phyloP scores from a whole-genome alignment of 192 early-diverging fungal genomes.

The Gamsiella multidivaricata region DNA sequence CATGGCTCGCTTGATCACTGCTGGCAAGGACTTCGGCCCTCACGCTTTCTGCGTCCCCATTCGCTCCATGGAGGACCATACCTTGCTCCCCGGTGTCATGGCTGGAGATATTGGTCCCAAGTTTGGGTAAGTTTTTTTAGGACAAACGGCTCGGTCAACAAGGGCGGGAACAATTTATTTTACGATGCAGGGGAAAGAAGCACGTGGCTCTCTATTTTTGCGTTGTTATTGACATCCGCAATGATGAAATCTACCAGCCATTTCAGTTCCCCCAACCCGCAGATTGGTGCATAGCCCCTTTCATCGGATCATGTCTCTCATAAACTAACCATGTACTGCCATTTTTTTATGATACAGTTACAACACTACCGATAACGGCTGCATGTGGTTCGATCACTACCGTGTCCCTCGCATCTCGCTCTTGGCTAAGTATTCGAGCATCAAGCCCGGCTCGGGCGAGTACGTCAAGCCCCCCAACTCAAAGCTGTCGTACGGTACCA shows the following conservation, averaged over 20 bases:
- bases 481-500: slow-evolving; percentile 88
- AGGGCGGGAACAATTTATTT: not conserved
- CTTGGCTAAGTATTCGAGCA: slow-evolving; percentile 78
- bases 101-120: slow-evolving; percentile 92
- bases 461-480: slow-evolving; percentile 80
- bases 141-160: not conserved
- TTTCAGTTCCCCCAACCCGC: too few relatives aligned
- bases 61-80: slow-evolving; percentile 78
- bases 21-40: slow-evolving; percentile 80
- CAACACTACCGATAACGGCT: slow-evolving; percentile 89
- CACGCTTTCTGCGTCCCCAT: slow-evolving; percentile 86
- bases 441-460: slow-evolving; percentile 72
- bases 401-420: slow-evolving; percentile 84
- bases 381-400: slow-evolving; percentile 83
- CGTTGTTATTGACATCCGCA: not conserved
- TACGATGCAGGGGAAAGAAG: not conserved
- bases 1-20: slow-evolving; percentile 81
- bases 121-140: slow-evolving; percentile 68
- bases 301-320: too few relatives aligned
- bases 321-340: not conserved
- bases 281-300: too few relatives aligned
- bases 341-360: slow-evolving; percentile 53
- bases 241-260: too few relatives aligned
- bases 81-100: slow-evolving; percentile 78
- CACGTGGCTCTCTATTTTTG: not conserved